Conservation (phyloP, 2,329 filamentous ascomycete species). For the Nakataea oryzae region DNA sequence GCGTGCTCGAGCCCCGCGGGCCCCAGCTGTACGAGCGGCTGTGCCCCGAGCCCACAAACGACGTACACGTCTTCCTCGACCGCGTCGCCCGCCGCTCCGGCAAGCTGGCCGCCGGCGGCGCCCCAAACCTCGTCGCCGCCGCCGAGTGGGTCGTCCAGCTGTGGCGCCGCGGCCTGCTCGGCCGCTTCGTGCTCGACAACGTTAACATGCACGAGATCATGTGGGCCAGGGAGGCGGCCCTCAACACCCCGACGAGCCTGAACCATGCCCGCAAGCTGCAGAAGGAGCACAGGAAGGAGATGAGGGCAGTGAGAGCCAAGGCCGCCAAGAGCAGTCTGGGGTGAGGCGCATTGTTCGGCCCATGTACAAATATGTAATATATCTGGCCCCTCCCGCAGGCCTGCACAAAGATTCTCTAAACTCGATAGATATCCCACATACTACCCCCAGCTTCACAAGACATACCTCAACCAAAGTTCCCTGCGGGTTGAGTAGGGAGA, state of each 20-base stretch:
- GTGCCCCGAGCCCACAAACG: slow-evolving; percentile 62
- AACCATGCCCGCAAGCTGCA: slow-evolving; percentile 59
- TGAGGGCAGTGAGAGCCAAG: slow-evolving; percentile 15
- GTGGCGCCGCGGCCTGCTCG: slow-evolving; percentile 70
- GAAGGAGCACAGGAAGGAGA: slow-evolving; percentile 42
- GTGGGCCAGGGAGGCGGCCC: slow-evolving; percentile 33
- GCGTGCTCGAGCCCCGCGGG: slow-evolving; percentile 37
- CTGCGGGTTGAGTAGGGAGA: too few relatives aligned
- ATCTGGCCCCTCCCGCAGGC: too few relatives aligned
- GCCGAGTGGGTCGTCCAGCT: slow-evolving; percentile 73
- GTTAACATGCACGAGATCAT: slow-evolving; percentile 49
- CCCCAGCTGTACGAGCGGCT: slow-evolving; percentile 28
- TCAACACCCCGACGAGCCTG: slow-evolving; percentile 44
- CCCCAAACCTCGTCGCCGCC: slow-evolving; percentile 59
- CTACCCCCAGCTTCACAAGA: too few relatives aligned
- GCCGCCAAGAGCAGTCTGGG: slow-evolving; percentile 17
- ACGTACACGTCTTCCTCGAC: slow-evolving; percentile 62
- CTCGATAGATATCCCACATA: too few relatives aligned
- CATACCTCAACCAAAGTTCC: too few relatives aligned
- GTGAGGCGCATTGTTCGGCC: neutral
- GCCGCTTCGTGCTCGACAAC: slow-evolving; percentile 70
- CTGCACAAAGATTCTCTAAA: too few relatives aligned
- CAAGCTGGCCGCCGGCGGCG: slow-evolving; percentile 62
- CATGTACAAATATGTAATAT: neutral
- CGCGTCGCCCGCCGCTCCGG: slow-evolving; percentile 66